These are phyloP conservation scores for Durotheca rogersii DNA, from an alignment of 495 filamentous ascomycete genomes.

Conservation along the genomic window DNA sequence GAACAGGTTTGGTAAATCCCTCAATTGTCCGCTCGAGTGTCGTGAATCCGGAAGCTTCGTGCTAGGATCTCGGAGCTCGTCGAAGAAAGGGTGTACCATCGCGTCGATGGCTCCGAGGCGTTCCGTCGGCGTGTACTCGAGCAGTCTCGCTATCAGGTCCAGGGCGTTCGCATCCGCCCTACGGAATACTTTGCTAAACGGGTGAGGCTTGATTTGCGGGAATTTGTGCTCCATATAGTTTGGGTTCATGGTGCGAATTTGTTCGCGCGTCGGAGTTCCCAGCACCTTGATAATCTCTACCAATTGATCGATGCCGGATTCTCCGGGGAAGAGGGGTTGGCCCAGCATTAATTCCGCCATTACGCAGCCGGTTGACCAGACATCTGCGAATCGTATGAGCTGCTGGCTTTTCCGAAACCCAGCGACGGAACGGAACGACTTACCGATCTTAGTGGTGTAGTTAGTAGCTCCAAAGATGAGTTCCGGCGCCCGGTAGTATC, in stretches of 20 bases:
- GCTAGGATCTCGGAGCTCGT: constrained; percentile 85
- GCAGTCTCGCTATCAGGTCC: constrained; percentile 86
- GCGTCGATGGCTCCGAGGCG: constrained; percentile 91
- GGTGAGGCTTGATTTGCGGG: constrained; percentile 98
- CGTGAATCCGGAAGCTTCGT: constrained; percentile 92
- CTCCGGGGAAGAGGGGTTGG: constrained; percentile 97
- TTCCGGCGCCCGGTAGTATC: constrained; percentile 97
- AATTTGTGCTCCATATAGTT: constrained; percentile 99
- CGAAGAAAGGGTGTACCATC: constrained; percentile 98
- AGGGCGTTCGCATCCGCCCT: constrained; percentile 91
- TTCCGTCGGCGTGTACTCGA: constrained; percentile 97
- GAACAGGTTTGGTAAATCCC: constrained; percentile 84
- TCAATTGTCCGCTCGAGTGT: constrained; percentile 69
- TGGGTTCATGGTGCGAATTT: constrained; percentile 99
- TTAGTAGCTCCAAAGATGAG: constrained; percentile 99
- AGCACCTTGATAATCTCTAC: constrained; percentile 99
- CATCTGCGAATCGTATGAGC: constrained; percentile 61
- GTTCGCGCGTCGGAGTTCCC: constrained; percentile 94
- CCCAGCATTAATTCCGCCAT: constrained; percentile 99
- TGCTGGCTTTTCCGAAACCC: not conserved
- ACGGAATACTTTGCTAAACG: constrained; percentile 98
- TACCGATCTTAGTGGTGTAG: constrained; percentile 99
- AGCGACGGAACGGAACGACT: constrained; percentile 33
- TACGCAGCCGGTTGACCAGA: constrained; percentile 98
- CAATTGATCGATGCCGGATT: constrained; percentile 97